Evolutionary conservation across 768 basidiomycete species (phyloP).

Genomic region (Chalciporus sphaerocephalus): DNA sequence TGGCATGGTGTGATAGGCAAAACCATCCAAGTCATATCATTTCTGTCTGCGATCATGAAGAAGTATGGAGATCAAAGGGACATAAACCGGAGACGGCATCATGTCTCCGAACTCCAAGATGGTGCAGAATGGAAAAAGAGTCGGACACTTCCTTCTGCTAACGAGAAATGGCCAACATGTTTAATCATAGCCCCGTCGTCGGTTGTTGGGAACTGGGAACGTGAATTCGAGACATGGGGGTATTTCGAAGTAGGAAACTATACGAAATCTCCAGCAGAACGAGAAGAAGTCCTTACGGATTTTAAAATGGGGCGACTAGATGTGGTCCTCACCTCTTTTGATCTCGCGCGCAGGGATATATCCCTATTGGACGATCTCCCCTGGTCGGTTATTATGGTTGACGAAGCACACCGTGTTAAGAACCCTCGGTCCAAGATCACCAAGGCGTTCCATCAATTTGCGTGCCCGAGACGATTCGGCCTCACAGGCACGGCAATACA

Average conservation of each 20-base stretch:
- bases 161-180: conserved; percentile 79
- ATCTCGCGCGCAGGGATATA: conserved; percentile 69
- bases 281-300: conserved; percentile 54
- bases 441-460: conserved; percentile 65
- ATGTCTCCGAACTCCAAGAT: conserved; percentile 68
- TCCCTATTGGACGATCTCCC: conserved; percentile 61
- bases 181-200: conserved; percentile 84
- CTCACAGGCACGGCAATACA: conserved; percentile 84
- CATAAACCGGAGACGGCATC: conserved; percentile 55
- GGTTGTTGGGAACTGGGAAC: conserved; percentile 83
- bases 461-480: conserved; percentile 69
- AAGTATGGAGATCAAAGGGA: conserved; percentile 69
- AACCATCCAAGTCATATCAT: conserved; percentile 90
- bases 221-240: conserved; percentile 90
- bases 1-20: conserved; percentile 52
- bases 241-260: conserved; percentile 87
- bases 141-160: conserved; percentile 57
- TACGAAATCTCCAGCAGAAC: conserved; percentile 47
- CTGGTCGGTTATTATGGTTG: conserved; percentile 73
- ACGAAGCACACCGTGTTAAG: conserved; percentile 90
- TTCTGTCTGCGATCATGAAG: conserved; percentile 88
- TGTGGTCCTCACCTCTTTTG: conserved; percentile 81
- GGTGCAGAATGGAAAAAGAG: conserved; percentile 46
- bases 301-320: conserved; percentile 84
- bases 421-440: conserved; percentile 67